Base-by-base conservation (phyloP, 371 early-diverging fungal genomes). In the Mucor racemosus region DNA sequence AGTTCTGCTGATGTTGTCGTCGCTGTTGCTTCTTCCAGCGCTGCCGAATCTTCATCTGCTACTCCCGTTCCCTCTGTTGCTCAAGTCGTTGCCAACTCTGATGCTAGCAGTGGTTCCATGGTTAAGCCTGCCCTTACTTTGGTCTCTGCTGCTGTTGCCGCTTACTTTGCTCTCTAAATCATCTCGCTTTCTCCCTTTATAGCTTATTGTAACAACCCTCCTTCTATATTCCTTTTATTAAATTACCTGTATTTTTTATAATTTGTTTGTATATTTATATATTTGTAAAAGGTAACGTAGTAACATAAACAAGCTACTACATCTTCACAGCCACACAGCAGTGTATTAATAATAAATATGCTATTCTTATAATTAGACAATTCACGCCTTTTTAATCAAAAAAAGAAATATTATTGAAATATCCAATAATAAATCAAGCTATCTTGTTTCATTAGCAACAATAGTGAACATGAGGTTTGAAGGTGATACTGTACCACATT, bases 81-180 rank as follows among this genome's bases (percentile, higher is more conserved):
- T 48, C 42, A 61, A 57, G 60, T 53, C 14, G 53, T 56, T 44
- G 10, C 58, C 11, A 39, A 35, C 13, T 17, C 17, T 9, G 31
- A 19, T 4, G 42, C 39, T 39, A 57, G 15, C 33, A 62, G 36
- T 53, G 67, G 35, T 35, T 54, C 62, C 26, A 56, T 64, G n/a
- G 31, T 64, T 7, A 67, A 67, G 64, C 72, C 72, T 35, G 60
- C 44, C 35, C 64, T 67, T 26, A 63, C 67, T 21, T 71, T 66
- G 8, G 62, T 59, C 14, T 67, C 72, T 46, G 68, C 48, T 44
- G 68, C 58, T 42, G 61, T 56, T 26, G 65, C 65, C n/a, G 68
- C 50, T 19, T 71, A 71, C 39, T 54, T 71, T 38, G 64, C 44
- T 44, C 64, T 63, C 19, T 59, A 58, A 44, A 26, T 26, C 44